Base-by-base conservation (phyloP, 116 monocot genomes). In the Iris pallida region DNA sequence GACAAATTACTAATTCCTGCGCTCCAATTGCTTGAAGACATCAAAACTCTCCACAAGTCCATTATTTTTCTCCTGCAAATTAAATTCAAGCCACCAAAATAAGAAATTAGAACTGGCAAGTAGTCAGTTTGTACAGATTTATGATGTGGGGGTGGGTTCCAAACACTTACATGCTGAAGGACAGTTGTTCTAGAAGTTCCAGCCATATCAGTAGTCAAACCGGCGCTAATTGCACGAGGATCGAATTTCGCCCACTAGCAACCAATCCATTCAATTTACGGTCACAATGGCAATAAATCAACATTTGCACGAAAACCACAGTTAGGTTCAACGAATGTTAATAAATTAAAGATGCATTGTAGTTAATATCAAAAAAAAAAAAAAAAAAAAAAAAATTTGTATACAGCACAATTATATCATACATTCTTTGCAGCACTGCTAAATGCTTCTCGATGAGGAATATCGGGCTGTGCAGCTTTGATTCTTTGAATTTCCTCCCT, bases 341-440 rank as follows among this genome's bases (percentile, higher is more conserved):
- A n/a, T n/a, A n/a, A n/a, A n/a, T n/a, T n/a, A n/a, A n/a, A n/a
- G n/a, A n/a, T n/a, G n/a, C 6, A 8, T 41, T 53, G 17, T 8
- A 30, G 40, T 13, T n/a, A n/a, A 45, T 2, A 75, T 44, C 10
- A 17, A 8, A 11, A 15, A 16, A 20, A 7, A 20, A n/a, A n/a
- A n/a, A n/a, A n/a, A n/a, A n/a, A n/a, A n/a, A n/a, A n/a, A n/a
- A n/a, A n/a, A n/a, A n/a, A n/a, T n/a, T n/a, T 51, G 1, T 51
- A 13, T 51, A 40, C 9, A 8, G 11, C 16, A 16, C 7, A 30
- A 9, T 18, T 16, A 63, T 58, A 19, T 16, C 81, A 64, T 88
- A 95, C 95, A 58, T 91, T 95, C 74, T 95, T 95, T 8, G 95
- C 83, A 55, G 95, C 95, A 86, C 80, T 88, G 78, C 95, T 95